phyloP scores from a whole-genome alignment of 2,329 filamentous ascomycete genomes.

The Geosmithia flava region DNA sequence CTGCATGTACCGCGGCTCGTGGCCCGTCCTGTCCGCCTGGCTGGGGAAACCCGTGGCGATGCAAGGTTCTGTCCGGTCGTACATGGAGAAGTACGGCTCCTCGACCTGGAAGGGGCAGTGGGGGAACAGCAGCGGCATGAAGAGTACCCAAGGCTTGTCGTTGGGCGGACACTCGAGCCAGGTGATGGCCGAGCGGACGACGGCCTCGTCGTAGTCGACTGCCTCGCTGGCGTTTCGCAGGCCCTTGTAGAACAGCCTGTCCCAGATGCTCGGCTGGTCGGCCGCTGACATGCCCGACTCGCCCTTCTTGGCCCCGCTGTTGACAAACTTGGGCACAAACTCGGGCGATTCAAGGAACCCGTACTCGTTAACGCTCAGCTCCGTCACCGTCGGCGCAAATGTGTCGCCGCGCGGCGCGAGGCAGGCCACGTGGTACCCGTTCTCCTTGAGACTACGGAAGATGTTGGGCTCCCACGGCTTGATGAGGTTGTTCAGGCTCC shows the following conservation, averaged over 20 bases:
- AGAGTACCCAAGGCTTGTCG: conserved; percentile 27
- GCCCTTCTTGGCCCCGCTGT: conserved; percentile 8
- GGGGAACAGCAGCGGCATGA: conserved; percentile 28
- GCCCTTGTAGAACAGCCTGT: conserved; percentile 26
- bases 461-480: conserved; percentile 36
- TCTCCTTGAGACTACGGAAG: conserved; percentile 27
- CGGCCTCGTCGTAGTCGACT: conserved; percentile 30
- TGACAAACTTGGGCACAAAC: conserved; percentile 17
- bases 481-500: conserved; percentile 31
- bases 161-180: conserved; percentile 29
- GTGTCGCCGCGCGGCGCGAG: conserved; percentile 27
- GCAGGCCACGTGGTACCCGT: conserved; percentile 32
- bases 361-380: conserved; percentile 30
- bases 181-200: conserved; percentile 23
- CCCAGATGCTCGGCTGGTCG: conserved; percentile 16
- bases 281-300: conserved; percentile 5
- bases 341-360: conserved; percentile 27
- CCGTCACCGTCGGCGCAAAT: conserved; percentile 28
- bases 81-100: conserved; percentile 34
- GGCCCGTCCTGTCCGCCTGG: conserved; percentile 19
- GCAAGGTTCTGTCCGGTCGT: conserved; percentile 15
- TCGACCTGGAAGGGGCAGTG: conserved; percentile 34
- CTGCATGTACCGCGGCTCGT: conserved; percentile 28
- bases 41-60: conserved; percentile 8
- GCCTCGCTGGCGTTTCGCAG: conserved; percentile 20